phyloP scores from a whole-genome alignment of 176 grass and related monocot species.

The Tillandsia fasciculata region DNA sequence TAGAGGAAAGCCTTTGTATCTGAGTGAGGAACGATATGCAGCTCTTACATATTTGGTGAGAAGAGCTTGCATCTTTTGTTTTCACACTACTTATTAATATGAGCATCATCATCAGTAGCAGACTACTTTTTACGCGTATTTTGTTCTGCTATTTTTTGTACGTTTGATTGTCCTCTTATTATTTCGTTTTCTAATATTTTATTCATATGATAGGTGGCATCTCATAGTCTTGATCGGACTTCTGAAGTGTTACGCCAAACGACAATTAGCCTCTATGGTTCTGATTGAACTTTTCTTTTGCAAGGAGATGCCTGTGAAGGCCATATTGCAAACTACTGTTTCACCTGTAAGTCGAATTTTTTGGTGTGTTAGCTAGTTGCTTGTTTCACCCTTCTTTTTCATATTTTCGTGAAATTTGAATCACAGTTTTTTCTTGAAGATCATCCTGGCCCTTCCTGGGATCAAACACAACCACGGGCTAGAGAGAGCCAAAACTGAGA shows the following conservation, averaged over 20 bases:
- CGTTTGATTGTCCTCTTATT: neutral
- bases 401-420: too few species aligned
- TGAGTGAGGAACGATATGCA: slow-evolving; percentile 86
- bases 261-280: slow-evolving; percentile 50
- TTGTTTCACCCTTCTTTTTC: neutral
- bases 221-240: slow-evolving; percentile 85
- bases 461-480: too few species aligned
- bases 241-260: slow-evolving; percentile 97
- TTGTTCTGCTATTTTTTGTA: neutral
- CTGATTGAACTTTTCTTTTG: slow-evolving; percentile 32
- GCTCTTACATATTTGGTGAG: slow-evolving; percentile 87
- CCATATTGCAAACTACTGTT: neutral
- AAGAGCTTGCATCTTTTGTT: neutral
- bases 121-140: neutral
- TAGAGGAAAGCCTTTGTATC: slow-evolving; percentile 90
- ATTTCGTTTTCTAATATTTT: neutral
- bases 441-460: too few species aligned
- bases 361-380: neutral
- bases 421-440: too few species aligned
- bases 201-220: slow-evolving; percentile 69
- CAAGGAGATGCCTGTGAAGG: neutral
- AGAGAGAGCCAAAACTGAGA: too few species aligned
- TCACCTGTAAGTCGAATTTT: neutral
- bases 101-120: neutral
- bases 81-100: neutral